These are phyloP conservation scores for Sabuloglossum arenarium DNA, from an alignment of 495 filamentous ascomycete genomes.

Conservation along the genomic window DNA sequence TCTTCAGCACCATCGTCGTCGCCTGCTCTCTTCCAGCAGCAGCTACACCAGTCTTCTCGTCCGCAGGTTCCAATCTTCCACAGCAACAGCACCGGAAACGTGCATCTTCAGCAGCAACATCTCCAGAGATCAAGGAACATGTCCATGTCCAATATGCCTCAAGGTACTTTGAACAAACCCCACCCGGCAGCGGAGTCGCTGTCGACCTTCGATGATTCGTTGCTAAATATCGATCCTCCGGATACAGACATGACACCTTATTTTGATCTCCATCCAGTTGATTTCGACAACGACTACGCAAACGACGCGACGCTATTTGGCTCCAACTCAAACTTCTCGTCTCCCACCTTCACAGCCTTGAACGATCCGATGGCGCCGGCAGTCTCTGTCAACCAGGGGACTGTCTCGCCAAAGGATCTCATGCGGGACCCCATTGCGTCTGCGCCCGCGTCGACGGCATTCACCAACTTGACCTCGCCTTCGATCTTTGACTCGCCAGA, in stretches of 20 bases:
- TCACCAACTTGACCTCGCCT: constrained; percentile 7
- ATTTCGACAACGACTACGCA: constrained; percentile 13
- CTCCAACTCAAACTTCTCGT: constrained; percentile 5
- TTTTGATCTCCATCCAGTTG: constrained; percentile 11
- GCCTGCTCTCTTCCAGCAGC: constrained; percentile 12
- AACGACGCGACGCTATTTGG: constrained; percentile 2
- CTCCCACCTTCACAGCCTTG: constrained; percentile 13
- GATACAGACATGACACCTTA: background rate
- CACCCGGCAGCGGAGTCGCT: background rate
- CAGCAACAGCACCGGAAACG: constrained; percentile 18
- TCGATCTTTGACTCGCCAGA: constrained; percentile 9
- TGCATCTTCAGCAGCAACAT: constrained; percentile 11
- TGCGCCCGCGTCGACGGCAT: constrained; percentile 4
- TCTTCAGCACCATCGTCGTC: constrained; percentile 17
- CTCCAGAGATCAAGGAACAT: background rate
- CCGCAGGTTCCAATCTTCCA: constrained; percentile 32
- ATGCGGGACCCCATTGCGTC: constrained; percentile 3
- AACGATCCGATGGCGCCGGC: constrained; percentile 16
- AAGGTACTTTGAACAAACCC: constrained; percentile 1
- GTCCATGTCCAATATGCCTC: background rate
- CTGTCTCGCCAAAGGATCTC: constrained; percentile 8
- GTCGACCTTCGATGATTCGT: background rate
- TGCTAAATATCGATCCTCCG: background rate
- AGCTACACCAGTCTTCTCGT: constrained; percentile 18
- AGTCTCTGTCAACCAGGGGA: background rate